Percentiles rank a stretch among this genome's conserved stretches.
Evolutionary conservation across 2,329 filamentous ascomycete genomes (phyloP).

Genomic region (Zopfia rhizophila): DNA sequence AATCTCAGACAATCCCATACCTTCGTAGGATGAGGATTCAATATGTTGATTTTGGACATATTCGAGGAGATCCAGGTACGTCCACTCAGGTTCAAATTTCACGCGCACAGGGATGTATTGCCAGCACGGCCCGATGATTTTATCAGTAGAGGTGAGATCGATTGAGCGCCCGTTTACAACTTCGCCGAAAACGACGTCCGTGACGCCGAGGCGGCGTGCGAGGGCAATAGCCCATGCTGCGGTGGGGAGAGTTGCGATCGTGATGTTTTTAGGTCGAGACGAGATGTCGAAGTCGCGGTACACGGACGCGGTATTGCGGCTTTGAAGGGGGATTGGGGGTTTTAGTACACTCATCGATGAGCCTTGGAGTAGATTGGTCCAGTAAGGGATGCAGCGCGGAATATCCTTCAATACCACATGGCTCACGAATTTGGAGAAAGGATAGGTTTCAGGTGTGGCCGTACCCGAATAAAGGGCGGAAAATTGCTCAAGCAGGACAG

Average conservation of each 20-base stretch:
- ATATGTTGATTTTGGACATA: conserved; percentile 50
- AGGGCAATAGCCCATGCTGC: conserved; percentile 73
- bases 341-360: conserved; percentile 60
- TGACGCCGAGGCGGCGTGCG: conserved; percentile 62
- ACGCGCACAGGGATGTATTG: conserved; percentile 74
- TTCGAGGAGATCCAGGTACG: conserved; percentile 44
- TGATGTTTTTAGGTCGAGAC: conserved; percentile 64
- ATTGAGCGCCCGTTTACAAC: conserved; percentile 73
- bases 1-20: conserved; percentile 50
- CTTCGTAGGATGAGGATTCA: conserved; percentile 45
- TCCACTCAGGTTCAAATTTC: conserved; percentile 62
- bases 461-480: conserved; percentile 62
- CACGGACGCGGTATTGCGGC: conserved; percentile 39
- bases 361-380: conserved; percentile 67
- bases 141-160: conserved; percentile 64
- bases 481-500: conserved; percentile 70
- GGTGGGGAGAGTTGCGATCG: conserved; percentile 72
- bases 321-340: conserved; percentile 41
- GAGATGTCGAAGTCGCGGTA: conserved; percentile 50
- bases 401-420: conserved; percentile 50
- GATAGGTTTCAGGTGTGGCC: conserved; percentile 40
- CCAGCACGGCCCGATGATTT: conserved; percentile 72
- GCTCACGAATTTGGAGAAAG: conserved; percentile 61
- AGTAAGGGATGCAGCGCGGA: conserved; percentile 67
- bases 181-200: conserved; percentile 73